Base-by-base conservation (phyloP, 208 protist genomes). In the Wallacemonas sp. region DNA sequence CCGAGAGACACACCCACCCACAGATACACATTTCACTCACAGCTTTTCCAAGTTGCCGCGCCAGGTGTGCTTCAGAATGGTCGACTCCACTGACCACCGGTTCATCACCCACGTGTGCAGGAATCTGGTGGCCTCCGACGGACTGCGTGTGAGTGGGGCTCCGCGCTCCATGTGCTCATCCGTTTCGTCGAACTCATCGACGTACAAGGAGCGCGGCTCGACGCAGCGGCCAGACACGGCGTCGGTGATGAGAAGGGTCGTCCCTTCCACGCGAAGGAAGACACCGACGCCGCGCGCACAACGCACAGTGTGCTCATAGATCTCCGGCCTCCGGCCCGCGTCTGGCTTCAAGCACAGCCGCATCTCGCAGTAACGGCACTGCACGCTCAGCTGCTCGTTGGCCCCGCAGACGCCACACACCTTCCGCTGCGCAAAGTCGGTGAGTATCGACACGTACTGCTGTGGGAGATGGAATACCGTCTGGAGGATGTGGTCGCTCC, bases 31-130 rank as follows among this genome's bases (percentile, higher is more conserved):
- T 24, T 45, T 48, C 5, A 17, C 24, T 34, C 79, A 90, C 45
- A 82, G 19, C 13, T 29, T 29, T 29, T 46, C 29, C 29, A 81
- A 38, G 29, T 73, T 60, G 0, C 53, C 45, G 36, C 73, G 58
- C 38, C 55, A 68, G 1, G 74, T 73, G 48, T 36, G 46, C 37
- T 54, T 77, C 32, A 92, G 63, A 33, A 87, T 64, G n/a, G 42
- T 50, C 19, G 80, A 93, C 22, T 87, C 68, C 22, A 78, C 79
- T 2, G 63, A 68, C 88, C 88, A 94, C 19, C 54, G 53, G 37
- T 83, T 89, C 26, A 72, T 73, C 55, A 94, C 60, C 85, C 88
- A 94, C 38, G 73, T 15, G 22, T 78, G 66, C 6, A 92, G 64
- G 41, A 86, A 72, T 19, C 38, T 32, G 27, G 53, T 63, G 26